A percentile compares a stretch with the other conserved stretches of the same genome.
These are phyloP conservation scores for Lunularia cruciata DNA, from an alignment of 225 moss, liverwort and hornwort genomes.

Conservation along the genomic window DNA sequence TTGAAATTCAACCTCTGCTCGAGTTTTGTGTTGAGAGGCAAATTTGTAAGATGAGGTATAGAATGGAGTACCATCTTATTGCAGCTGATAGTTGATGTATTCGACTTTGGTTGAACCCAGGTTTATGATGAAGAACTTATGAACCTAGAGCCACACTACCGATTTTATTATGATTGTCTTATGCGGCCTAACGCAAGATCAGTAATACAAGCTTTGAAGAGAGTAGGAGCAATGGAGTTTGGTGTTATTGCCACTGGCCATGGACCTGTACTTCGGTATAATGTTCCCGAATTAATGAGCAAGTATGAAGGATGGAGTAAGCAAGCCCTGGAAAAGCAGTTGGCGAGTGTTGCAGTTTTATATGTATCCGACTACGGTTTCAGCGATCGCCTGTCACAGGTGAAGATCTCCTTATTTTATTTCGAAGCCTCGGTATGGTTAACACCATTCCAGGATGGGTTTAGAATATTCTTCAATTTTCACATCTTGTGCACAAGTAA, in stretches of 20 bases:
- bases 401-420: neutral
- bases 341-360: slow-evolving; percentile 79
- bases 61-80: no score
- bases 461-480: no score
- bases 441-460: no score
- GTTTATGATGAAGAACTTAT: slow-evolving; percentile 76
- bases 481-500: no score
- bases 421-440: neutral
- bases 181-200: slow-evolving; percentile 94
- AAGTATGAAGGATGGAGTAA: slow-evolving; percentile 90
- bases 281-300: slow-evolving; percentile 64
- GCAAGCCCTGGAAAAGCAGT: slow-evolving; percentile 76
- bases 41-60: no score
- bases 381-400: slow-evolving; percentile 94
- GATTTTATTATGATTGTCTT: slow-evolving; percentile 96
- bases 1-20: no score
- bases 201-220: slow-evolving; percentile 73
- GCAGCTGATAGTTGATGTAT: neutral
- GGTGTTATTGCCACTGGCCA: slow-evolving; percentile 74
- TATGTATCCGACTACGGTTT: slow-evolving; percentile 90
- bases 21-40: no score
- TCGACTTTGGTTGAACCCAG: slow-evolving; percentile 32
- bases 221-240: slow-evolving; percentile 65
- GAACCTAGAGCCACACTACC: slow-evolving; percentile 69
- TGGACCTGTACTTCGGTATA: slow-evolving; percentile 80